Base-by-base conservation (phyloP, 2,329 filamentous ascomycete genomes). In the Penicillium expansum region DNA sequence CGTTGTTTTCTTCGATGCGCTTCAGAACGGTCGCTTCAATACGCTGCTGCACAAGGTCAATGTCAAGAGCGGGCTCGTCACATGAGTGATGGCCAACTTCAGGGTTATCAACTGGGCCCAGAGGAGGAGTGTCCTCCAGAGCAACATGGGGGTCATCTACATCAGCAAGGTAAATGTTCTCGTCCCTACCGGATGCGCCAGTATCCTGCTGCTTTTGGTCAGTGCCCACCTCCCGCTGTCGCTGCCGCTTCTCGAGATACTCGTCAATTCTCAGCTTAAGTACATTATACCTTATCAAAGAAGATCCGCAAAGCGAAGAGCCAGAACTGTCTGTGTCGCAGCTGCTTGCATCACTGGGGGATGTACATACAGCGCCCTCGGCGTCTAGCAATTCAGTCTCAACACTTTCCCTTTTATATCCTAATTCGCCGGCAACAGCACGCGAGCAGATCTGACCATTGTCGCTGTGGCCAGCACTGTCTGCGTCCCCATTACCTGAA, bases 21-120 rank as follows among this genome's bases (percentile, higher is more conserved):
- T 45, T 52, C 2, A 35, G 27, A 6, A 56, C 14, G n/a, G 54
- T 47, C n/a, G 48, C 54, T 52, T 56, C 41, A 16, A 56, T 52
- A 14, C 54, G 41, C 14, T 52, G 48, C 48, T 56, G 54, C 24
- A 50, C 13, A 33, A 37, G 18, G 30, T 50, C 37, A 42, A 55
- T 50, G 20, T 55, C 47, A 44, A 52, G 9, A 35, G 10, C 7
- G 16, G 45, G 10, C 27, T 30, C 27, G 2, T 41, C 13, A 6
- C n/a, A 42, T 1, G 20, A 52, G 29, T 27, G 16, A 35, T 44
- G 7, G 9, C 45, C 29, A 27, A 8, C 14, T 11, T 32, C 27
- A 11, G 27, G 37, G 37, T 4, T 43, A n/a, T 43, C 18, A 22
- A 30, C 10, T 20, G 37, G 5, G 6, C 35, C 20, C 16, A 13